A percentile compares a stretch with the other conserved stretches of the same genome.
Evolutionary conservation across 306 rosid species (phyloP).

Genomic region (Leucaena leucocephala): DNA sequence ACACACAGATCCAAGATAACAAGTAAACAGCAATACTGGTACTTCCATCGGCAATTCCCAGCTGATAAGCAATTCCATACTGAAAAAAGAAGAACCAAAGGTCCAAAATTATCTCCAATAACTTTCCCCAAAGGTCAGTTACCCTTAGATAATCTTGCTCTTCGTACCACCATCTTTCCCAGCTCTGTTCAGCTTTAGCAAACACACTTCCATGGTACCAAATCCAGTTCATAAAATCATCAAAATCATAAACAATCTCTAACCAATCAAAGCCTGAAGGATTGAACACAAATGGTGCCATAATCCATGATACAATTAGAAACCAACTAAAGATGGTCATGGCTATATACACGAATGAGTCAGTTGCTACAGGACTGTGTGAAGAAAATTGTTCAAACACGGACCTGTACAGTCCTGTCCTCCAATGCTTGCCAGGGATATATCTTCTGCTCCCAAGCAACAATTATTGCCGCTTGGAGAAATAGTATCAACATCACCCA

Average conservation of each 20-base stretch:
- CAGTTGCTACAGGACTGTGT: conserved; percentile 49
- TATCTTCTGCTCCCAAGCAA: no score
- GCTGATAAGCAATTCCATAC: conserved; percentile 57
- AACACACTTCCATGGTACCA: conserved; percentile 57
- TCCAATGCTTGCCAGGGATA: no score
- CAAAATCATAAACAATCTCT: conserved; percentile 55
- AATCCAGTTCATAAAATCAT: conserved; percentile 57
- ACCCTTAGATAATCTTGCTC: conserved; percentile 55
- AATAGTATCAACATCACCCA: no score
- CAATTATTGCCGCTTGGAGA: no score
- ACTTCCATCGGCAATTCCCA: conserved; percentile 46
- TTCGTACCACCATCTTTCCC: conserved; percentile 58
- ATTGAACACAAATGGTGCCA: conserved; percentile 55
- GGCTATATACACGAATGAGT: conserved; percentile 53
- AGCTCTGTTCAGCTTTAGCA: conserved; percentile 59
- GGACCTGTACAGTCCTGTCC: no score
- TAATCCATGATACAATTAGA: conserved; percentile 51
- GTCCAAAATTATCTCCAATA: conserved; percentile 52
- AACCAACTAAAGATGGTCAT: conserved; percentile 53
- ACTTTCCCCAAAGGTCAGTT: conserved; percentile 56
- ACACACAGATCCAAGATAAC: conserved; percentile 50
- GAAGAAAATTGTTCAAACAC: no score
- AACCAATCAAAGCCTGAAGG: conserved; percentile 65
- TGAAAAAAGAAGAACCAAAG: conserved; percentile 56
- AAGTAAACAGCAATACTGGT: conserved; percentile 48